Conservation (phyloP, 1,139 yeast species). For the Yamadazyma dushanensis region DNA sequence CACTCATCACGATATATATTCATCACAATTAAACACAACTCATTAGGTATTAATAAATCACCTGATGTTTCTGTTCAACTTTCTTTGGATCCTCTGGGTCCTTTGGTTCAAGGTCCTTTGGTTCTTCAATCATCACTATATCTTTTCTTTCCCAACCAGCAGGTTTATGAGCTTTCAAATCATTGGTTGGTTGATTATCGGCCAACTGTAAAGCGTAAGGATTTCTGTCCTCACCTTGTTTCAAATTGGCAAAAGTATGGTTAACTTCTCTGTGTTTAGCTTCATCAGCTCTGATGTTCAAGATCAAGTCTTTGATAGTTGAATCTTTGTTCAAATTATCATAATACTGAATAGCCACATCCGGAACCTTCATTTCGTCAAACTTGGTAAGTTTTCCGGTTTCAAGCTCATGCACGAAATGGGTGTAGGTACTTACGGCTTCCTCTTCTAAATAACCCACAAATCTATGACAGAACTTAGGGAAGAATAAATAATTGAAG, state of each 20-base stretch:
- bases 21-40: no score
- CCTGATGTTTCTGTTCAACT: no score
- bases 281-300: constrained; percentile 62
- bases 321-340: constrained; percentile 48
- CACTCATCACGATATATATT: no score
- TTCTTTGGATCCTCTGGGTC: no score
- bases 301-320: constrained; percentile 59
- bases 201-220: constrained; percentile 60
- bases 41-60: no score
- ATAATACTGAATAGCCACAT: constrained; percentile 67
- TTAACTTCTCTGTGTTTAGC: constrained; percentile 77
- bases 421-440: constrained; percentile 71
- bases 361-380: constrained; percentile 46
- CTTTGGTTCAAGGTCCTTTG: no score
- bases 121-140: constrained; percentile 17
- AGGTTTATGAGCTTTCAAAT: constrained; percentile 46
- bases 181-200: constrained; percentile 57
- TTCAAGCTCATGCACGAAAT: constrained; percentile 56
- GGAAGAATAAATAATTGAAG: constrained; percentile 56
- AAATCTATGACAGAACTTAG: constrained; percentile 70
- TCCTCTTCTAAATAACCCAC: constrained; percentile 82
- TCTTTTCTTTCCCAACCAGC: constrained; percentile 70
- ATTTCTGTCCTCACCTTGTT: constrained; percentile 56
- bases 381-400: constrained; percentile 53
- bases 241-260: constrained; percentile 71